Percentiles rank a stretch among this genome's conserved stretches.
Conservation (phyloP, 768 basidiomycete species). For the Boletus pseudopeckii region DNA sequence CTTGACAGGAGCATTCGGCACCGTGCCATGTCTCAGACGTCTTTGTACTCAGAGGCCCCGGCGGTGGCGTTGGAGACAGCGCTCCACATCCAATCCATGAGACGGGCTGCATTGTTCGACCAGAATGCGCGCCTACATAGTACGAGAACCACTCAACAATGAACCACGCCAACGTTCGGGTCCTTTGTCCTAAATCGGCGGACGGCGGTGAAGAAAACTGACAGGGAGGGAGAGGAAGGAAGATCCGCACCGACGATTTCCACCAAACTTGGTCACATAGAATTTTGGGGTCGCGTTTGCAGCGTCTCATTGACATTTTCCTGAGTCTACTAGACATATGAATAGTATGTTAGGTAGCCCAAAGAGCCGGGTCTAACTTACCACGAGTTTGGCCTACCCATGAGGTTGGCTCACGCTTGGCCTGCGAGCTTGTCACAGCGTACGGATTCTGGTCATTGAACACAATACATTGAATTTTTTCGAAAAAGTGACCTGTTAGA, state of each 20-base stretch:
- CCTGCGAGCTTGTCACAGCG: too few relatives aligned
- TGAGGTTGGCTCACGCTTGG: too few relatives aligned
- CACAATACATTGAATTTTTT: too few relatives aligned
- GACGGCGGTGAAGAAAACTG: not conserved
- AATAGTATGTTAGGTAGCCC: not conserved
- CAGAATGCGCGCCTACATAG: not conserved
- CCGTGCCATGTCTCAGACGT: slow-evolving; percentile 2
- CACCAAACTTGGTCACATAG: not conserved
- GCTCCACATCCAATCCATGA: not conserved
- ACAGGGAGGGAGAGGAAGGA: not conserved
- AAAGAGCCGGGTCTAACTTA: not conserved
- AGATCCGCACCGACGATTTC: not conserved
- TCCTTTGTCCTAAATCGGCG: slow-evolving; percentile 5
- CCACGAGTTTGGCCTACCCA: too few relatives aligned
- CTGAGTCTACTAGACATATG: too few relatives aligned
- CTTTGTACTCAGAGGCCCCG: not conserved
- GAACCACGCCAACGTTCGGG: not conserved
- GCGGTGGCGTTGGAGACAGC: not conserved
- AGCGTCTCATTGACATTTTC: too few relatives aligned
- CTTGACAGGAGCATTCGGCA: not conserved
- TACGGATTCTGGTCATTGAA: too few relatives aligned
- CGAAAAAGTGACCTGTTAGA: too few relatives aligned
- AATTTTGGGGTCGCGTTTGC: not conserved
- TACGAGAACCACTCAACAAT: not conserved
- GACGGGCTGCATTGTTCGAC: slow-evolving; percentile 9